These are phyloP conservation scores for Cenchrus fungigraminus DNA, from an alignment of 176 grass and related monocot species.

Conservation along the genomic window DNA sequence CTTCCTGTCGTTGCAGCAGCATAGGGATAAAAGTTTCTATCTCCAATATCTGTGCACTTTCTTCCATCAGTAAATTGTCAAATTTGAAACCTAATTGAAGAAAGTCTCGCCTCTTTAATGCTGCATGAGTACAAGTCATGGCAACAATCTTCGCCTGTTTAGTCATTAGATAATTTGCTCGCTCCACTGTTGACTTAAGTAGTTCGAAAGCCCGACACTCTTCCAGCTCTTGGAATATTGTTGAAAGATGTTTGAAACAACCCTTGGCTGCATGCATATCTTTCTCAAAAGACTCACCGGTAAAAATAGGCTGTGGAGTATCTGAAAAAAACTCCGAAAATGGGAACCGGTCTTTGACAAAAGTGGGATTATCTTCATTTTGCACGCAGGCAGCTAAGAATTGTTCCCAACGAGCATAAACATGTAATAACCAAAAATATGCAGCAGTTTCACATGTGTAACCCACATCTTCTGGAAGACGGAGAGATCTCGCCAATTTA, in stretches of 20 bases:
- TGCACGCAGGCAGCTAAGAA: constrained; percentile 75
- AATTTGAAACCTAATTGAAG: constrained; percentile 96
- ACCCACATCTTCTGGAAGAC: constrained; percentile 83
- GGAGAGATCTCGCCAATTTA: constrained; percentile 80
- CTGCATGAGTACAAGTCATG: constrained; percentile 98
- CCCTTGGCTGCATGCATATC: constrained; percentile 96
- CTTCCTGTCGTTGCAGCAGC: constrained; percentile 93
- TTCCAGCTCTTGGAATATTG: constrained; percentile 96
- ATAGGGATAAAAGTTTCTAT: constrained; percentile 99
- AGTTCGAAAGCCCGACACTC: constrained; percentile 98
- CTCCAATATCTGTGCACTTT: constrained; percentile 99
- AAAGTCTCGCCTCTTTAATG: constrained; percentile 93
- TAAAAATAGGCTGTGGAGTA: constrained; percentile 70
- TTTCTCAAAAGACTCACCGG: constrained; percentile 85
- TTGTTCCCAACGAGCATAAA: constrained; percentile 93
- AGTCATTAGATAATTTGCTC: constrained; percentile 98
- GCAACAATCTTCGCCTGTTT: constrained; percentile 99
- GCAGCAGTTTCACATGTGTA: constrained; percentile 96
- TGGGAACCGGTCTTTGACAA: constrained; percentile 83
- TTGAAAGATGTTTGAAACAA: constrained; percentile 93
- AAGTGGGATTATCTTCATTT: constrained; percentile 76
- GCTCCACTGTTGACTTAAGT: constrained; percentile 89
- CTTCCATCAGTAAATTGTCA: constrained; percentile 99
- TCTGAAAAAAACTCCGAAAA: constrained; percentile 82
- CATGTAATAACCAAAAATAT: constrained; percentile 97